Conservation (phyloP, 2,329 filamentous ascomycete species). For the Colletotrichum sidae region DNA sequence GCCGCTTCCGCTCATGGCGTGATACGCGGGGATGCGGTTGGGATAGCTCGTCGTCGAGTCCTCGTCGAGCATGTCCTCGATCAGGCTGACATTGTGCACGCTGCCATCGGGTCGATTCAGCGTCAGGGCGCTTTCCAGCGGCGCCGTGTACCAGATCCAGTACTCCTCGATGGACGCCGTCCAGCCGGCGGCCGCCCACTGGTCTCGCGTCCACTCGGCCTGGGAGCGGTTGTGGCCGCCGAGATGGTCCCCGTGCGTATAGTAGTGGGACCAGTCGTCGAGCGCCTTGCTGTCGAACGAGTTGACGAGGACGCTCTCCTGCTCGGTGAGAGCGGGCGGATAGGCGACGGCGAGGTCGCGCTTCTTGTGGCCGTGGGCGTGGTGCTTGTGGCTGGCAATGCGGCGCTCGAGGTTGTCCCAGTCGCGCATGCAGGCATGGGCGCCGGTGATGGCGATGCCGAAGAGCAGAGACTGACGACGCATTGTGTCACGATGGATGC, state of each 20-base stretch:
- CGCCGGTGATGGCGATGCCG: not conserved
- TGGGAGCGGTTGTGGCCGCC: constrained; percentile 23
- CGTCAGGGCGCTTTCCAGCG: constrained; percentile 14
- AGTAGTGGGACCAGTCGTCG: constrained; percentile 29
- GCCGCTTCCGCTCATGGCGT: constrained; percentile 29
- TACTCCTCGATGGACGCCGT: constrained; percentile 19
- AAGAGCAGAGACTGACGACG: not conserved
- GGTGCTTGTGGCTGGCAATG: constrained; percentile 17
- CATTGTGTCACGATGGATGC: not conserved
- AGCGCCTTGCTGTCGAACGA: constrained; percentile 27
- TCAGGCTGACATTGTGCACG: constrained; percentile 22
- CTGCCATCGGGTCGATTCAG: constrained; percentile 28
- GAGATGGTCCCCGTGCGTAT: constrained; percentile 31
- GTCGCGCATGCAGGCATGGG: constrained; percentile 24
- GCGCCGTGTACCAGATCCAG: constrained; percentile 32
- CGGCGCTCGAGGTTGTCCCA: constrained; percentile 13
- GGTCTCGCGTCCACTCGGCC: constrained; percentile 29
- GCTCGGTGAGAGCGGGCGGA: constrained; percentile 12
- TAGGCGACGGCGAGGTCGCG: constrained; percentile 19
- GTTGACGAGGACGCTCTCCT: constrained; percentile 24
- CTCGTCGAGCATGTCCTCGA: constrained; percentile 31
- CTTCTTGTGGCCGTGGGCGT: constrained; percentile 19
- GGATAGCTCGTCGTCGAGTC: constrained; percentile 29
- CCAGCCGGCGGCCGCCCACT: constrained; percentile 24
- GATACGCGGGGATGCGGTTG: constrained; percentile 26